Evolutionary conservation across 2,329 filamentous ascomycete genomes (phyloP), one percentile per base, ranked within the genome.

Genomic region (Pseudogymnoascus sp.): DNA sequence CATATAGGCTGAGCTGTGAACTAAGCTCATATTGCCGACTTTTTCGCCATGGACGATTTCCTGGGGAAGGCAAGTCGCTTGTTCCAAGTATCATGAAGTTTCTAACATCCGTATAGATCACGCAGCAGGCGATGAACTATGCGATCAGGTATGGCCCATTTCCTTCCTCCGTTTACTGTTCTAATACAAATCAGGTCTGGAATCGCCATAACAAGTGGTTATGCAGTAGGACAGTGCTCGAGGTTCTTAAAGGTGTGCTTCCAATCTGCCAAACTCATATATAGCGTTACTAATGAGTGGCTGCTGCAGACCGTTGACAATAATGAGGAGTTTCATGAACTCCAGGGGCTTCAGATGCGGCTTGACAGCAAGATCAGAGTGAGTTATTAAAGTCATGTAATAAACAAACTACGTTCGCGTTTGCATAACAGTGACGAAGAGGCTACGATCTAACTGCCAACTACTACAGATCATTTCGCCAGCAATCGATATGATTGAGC

Each of bases 401-500:
- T 57, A 57, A 18, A 14, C 2, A 57, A 34, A 6, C 16, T 57
- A 57, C 18, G 8, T 57, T 57, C 34, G 8, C 12, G 51, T 34
- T 57, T 4, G n/a, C 26, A 57, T 18, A 36, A 11, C 26, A n/a
- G 29, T 42, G 18, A 11, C n/a, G n/a, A 12, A 42, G 51, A 64
- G 21, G 23, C 7, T 12, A 34, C 14, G 26, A 66, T 60, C 7
- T 40, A 26, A 42, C 34, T 40, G 26, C 18, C 5, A 16, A 61
- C 36, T 57, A 64, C 18, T 21, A 34, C 67, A 91, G 86, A 91
- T 96, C 68, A 87, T 97, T 54, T 92, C 91, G 10, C 93, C 93
- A 0, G 90, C 91, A 8, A 93, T 96, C 71, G 91, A 96, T 73
- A 86, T 96, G 80, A 91, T 96, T 70, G 91, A 96, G 74, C 83